Evolutionary conservation across 208 protist genomes (phyloP).

Genomic region (Acanthamoeba castellanii): DNA sequence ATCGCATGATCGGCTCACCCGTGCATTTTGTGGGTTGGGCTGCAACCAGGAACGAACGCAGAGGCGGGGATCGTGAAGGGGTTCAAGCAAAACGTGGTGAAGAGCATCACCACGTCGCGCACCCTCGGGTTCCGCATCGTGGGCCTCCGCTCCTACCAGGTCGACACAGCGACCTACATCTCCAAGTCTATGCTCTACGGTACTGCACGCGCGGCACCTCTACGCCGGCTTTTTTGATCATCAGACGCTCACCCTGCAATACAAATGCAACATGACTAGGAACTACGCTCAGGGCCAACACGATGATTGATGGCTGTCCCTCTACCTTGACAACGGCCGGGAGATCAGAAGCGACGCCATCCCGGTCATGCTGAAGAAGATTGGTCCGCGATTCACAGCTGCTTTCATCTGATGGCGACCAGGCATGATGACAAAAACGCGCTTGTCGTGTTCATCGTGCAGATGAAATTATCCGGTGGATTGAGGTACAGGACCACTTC

Average conservation of each 20-base stretch:
- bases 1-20: neutral
- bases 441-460: neutral
- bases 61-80: constrained; percentile 22
- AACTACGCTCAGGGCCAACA: neutral
- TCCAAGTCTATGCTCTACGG: constrained; percentile 25
- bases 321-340: neutral
- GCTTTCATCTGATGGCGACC: neutral
- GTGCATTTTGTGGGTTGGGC: neutral
- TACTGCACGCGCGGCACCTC: neutral
- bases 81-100: constrained; percentile 5
- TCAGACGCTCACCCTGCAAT: too few species aligned
- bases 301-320: neutral
- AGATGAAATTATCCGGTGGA: constrained; percentile 12
- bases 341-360: constrained; percentile 2
- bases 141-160: constrained; percentile 21
- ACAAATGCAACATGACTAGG: neutral
- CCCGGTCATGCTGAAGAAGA: constrained; percentile 1
- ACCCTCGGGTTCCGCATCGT: constrained; percentile 27
- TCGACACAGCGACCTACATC: neutral
- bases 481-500: constrained; percentile 15
- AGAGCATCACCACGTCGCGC: constrained; percentile 38
- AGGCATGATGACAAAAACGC: neutral
- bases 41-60: neutral
- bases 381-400: neutral
- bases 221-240: neutral